Evolutionary conservation across 768 basidiomycete species (phyloP).

Genomic region (Termitomyces sp.): DNA sequence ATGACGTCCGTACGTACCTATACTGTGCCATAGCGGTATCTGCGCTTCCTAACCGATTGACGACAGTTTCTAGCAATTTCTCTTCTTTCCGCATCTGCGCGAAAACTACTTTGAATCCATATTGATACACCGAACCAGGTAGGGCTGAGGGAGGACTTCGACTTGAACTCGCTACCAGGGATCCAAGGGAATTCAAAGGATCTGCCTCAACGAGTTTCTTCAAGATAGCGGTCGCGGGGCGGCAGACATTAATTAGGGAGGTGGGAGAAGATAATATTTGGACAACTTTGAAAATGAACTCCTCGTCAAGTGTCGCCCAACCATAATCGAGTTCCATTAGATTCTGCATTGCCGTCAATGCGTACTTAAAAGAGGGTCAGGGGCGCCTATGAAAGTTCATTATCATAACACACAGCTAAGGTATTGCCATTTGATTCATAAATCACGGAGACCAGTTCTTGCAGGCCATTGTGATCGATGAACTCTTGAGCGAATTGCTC

Average conservation of each 20-base stretch:
- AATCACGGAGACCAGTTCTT: constrained; percentile 70
- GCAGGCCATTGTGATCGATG: constrained; percentile 67
- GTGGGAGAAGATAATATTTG: constrained; percentile 73
- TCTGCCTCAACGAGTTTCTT: constrained; percentile 89
- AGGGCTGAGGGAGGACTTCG: constrained; percentile 48
- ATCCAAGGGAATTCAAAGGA: constrained; percentile 63
- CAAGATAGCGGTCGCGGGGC: constrained; percentile 87
- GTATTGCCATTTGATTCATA: constrained; percentile 72
- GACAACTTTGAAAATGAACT: constrained; percentile 77
- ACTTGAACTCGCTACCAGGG: constrained; percentile 60
- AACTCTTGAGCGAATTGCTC: constrained; percentile 83
- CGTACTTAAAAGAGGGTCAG: constrained; percentile 53
- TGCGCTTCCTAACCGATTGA: constrained; percentile 72
- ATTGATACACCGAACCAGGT: constrained; percentile 75
- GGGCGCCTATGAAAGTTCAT: constrained; percentile 4
- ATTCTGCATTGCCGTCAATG: constrained; percentile 82
- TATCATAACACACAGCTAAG: constrained; percentile 60
- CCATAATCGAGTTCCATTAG: constrained; percentile 86
- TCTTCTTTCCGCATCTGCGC: constrained; percentile 77
- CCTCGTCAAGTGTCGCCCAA: constrained; percentile 69
- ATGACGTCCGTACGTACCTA: constrained; percentile 46
- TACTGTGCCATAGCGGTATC: constrained; percentile 85
- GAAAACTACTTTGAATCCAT: constrained; percentile 82
- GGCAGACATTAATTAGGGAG: constrained; percentile 85
- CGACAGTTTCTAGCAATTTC: constrained; percentile 77